Percentiles rank a stretch among this genome's conserved stretches.
phyloP scores from a whole-genome alignment of 2,329 filamentous ascomycete genomes.

The Pseudopyrenochaeta lycopersici region DNA sequence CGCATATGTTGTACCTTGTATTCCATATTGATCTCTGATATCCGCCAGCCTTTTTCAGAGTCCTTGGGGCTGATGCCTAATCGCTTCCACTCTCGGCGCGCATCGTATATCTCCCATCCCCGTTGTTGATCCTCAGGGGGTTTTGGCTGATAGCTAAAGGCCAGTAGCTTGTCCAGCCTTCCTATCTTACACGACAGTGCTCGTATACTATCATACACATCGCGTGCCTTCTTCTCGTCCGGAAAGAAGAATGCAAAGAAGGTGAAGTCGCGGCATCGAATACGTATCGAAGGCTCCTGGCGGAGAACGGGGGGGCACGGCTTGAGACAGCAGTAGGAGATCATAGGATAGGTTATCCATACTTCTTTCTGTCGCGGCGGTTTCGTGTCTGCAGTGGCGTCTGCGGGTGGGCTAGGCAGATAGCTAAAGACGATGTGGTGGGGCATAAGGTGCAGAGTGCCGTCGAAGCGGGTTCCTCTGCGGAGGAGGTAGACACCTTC shows the following conservation, averaged over 20 bases:
- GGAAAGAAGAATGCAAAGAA: slow-evolving; percentile 91
- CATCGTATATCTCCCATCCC: slow-evolving; percentile 87
- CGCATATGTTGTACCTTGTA: slow-evolving; percentile 64
- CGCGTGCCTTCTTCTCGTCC: slow-evolving; percentile 76
- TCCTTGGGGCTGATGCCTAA: slow-evolving; percentile 87
- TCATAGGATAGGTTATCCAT: slow-evolving; percentile 96
- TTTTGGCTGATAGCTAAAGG: slow-evolving; percentile 83
- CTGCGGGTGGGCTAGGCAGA: slow-evolving; percentile 53
- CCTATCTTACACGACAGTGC: slow-evolving; percentile 82
- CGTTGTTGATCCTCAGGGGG: slow-evolving; percentile 77
- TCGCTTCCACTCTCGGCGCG: slow-evolving; percentile 82
- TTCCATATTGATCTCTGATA: slow-evolving; percentile 88
- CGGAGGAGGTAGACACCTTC: slow-evolving; percentile 69
- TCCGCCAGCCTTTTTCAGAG: slow-evolving; percentile 83
- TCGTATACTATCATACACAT: slow-evolving; percentile 88
- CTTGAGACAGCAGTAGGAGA: slow-evolving; percentile 80
- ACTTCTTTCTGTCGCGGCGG: slow-evolving; percentile 70
- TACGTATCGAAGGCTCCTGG: slow-evolving; percentile 80
- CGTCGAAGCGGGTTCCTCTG: slow-evolving; percentile 64
- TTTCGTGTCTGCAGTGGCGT: slow-evolving; percentile 48
- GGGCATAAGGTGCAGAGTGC: slow-evolving; percentile 69
- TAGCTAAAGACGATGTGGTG: slow-evolving; percentile 73
- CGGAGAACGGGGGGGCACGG: slow-evolving; percentile 75
- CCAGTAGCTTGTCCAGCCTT: slow-evolving; percentile 87
- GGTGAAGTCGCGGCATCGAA: slow-evolving; percentile 92